Base-by-base conservation (phyloP, 176 grass and related monocot species). In the Bothriochloa decipiens region DNA sequence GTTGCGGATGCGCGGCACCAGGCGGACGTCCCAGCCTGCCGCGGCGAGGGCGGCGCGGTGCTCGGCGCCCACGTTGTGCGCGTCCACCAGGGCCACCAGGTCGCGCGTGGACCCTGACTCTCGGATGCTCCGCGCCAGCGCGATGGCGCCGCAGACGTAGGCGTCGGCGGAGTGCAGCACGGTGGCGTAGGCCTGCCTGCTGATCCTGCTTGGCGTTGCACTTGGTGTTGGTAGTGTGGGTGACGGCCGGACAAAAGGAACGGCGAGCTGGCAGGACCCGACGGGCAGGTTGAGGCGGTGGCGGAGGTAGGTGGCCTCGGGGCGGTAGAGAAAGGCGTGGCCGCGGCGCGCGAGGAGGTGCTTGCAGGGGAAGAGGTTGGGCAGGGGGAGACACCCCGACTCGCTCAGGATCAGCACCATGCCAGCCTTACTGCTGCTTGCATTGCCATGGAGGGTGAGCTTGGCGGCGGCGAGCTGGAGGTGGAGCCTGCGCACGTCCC, bases 131-230 rank as follows among this genome's bases (percentile, higher is more conserved):
- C 83, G 94, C 58, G 94, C 91, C 69, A 80, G 84, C 14, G 87
- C 81, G 81, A 96, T 93, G 47, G 94, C 91, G 29, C 94, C 91
- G 60, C 94, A 96, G 14, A 96, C 91, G 57, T 96, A 96, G 0
- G 67, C 46, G 53, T 89, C 82, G 11, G 84, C 89, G 3, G 91
- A 93, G 81, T 96, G 94, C 36, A 96, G 75, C 47, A 96, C 90
- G 7, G 91, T 96, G 3, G 91, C 94, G 23, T 96, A 96, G 0
- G 94, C 94, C 70, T 93, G 87, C 36, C 83, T 68, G 0, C 70
- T 23, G 40, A 74, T 67, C n/a, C n/a, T n/a, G 40, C 62, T 22
- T 42, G 39, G 9, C 37, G 3, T 8, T 46, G 23, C 70, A 4
- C 41, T 43, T 27, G 69, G 37, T 23, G 22, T 36, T 70, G n/a